Conservation (phyloP, 768 basidiomycete species). For the Sutorius australiensis region DNA sequence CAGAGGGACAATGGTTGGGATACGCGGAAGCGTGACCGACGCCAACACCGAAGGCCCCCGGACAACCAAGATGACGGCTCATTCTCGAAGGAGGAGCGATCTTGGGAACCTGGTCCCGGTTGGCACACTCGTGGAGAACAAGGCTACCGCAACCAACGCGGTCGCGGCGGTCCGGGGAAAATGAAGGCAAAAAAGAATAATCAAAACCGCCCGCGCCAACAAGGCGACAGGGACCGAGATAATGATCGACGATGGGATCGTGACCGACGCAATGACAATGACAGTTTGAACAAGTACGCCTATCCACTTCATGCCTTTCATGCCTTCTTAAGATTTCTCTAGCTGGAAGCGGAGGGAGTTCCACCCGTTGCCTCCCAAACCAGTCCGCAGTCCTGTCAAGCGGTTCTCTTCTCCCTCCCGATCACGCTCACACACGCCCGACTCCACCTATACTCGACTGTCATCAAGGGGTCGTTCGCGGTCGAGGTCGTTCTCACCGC, state of each 20-base stretch:
- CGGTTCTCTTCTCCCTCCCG: constrained; percentile 43
- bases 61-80: constrained; percentile 25
- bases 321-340: constrained; percentile 7
- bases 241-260: constrained; percentile 32
- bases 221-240: constrained; percentile 27
- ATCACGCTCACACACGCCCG: constrained; percentile 55
- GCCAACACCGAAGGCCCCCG: constrained; percentile 36
- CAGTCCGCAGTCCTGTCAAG: constrained; percentile 34
- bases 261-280: constrained; percentile 53
- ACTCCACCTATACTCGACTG: constrained; percentile 59
- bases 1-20: constrained; percentile 50
- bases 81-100: constrained; percentile 44
- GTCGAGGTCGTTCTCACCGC: constrained; percentile 58
- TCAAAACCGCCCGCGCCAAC: constrained; percentile 32
- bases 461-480: constrained; percentile 65
- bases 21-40: constrained; percentile 43
- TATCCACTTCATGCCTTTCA: constrained; percentile 5
- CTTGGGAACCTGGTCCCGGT: constrained; percentile 70
- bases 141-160: constrained; percentile 35
- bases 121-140: constrained; percentile 52
- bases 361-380: constrained; percentile 39
- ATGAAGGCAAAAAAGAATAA: constrained; percentile 37
- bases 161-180: constrained; percentile 37
- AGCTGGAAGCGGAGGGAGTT: constrained; percentile 69
- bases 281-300: constrained; percentile 71